Conservation (phyloP, 2,329 filamentous ascomycete genomes). For the Penicillium decumbens region DNA sequence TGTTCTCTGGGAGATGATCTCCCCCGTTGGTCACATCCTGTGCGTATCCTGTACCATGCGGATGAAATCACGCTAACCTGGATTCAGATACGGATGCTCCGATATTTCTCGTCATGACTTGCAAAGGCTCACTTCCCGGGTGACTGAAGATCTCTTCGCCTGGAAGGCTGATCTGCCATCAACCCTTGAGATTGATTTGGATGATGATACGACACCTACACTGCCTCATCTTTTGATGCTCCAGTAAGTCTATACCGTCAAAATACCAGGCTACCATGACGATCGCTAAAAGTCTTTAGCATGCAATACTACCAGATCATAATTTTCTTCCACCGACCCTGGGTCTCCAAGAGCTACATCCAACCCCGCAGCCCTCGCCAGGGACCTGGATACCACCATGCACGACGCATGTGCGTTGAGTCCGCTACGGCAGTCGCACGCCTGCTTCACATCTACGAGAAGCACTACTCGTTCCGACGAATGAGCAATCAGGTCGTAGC, state of each 20-base stretch:
- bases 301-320: slow-evolving; percentile 45
- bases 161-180: slow-evolving; percentile 42
- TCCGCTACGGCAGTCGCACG: slow-evolving; percentile 40
- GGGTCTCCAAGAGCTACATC: slow-evolving; percentile 42
- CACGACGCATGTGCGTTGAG: slow-evolving; percentile 43
- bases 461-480: slow-evolving; percentile 41
- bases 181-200: slow-evolving; percentile 34
- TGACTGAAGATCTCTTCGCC: slow-evolving; percentile 37
- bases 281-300: slow-evolving; percentile 18
- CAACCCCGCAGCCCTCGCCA: slow-evolving; percentile 40
- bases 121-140: slow-evolving; percentile 33
- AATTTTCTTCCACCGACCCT: slow-evolving; percentile 44
- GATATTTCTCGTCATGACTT: slow-evolving; percentile 38
- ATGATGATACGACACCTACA: slow-evolving; percentile 31
- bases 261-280: not conserved
- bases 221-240: slow-evolving; percentile 42
- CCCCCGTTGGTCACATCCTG: slow-evolving; percentile 42
- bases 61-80: slow-evolving; percentile 10
- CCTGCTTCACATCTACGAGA: slow-evolving; percentile 41
- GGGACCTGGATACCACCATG: slow-evolving; percentile 44
- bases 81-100: slow-evolving; percentile 34
- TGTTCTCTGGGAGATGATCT: slow-evolving; percentile 43
- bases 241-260: slow-evolving; percentile 28
- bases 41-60: slow-evolving; percentile 14
- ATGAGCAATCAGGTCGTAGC: slow-evolving; percentile 44